Evolutionary conservation across 441 rosid species (phyloP).

Genomic region (Bocquillonia castaneifolia): DNA sequence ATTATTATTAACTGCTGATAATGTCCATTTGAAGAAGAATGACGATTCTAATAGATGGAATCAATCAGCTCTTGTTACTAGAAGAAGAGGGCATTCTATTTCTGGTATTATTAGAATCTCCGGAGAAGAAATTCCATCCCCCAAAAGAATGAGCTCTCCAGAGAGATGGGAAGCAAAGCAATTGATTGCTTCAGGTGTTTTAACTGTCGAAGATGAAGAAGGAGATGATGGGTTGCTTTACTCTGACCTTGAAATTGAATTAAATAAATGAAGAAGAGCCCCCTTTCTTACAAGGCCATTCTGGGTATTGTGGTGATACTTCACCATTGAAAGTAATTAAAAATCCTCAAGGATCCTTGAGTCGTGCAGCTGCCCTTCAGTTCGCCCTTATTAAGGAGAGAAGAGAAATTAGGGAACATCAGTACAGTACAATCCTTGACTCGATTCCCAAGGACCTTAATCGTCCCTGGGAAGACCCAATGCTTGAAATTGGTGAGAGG

Average conservation of each 20-base stretch:
- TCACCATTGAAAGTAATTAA: conserved; percentile 83
- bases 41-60: conserved; percentile 64
- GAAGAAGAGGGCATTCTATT: conserved; percentile 34
- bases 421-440: conserved; percentile 65
- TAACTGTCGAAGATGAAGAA: conserved; percentile 51
- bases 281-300: conserved; percentile 54
- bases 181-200: conserved; percentile 70
- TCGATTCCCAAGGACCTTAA: conserved; percentile 77
- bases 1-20: too few species aligned
- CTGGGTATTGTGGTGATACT: conserved; percentile 50
- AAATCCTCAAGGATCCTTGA: conserved; percentile 80
- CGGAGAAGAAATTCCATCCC: conserved; percentile 33
- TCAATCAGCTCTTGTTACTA: conserved; percentile 56
- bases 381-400: conserved; percentile 73
- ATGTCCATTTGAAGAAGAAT: conserved; percentile 40
- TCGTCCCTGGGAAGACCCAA: conserved; percentile 87
- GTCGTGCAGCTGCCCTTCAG: conserved; percentile 82
- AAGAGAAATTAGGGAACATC: conserved; percentile 66
- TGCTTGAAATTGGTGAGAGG: conserved; percentile 76
- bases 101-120: conserved; percentile 44
- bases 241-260: conserved; percentile 77
- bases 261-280: conserved; percentile 80
- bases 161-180: conserved; percentile 80
- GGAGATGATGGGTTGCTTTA: conserved; percentile 73
- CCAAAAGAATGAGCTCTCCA: conserved; percentile 67